Evolutionary conservation across 495 filamentous ascomycete genomes (phyloP).

Genomic region (Amorphotheca resinae): DNA sequence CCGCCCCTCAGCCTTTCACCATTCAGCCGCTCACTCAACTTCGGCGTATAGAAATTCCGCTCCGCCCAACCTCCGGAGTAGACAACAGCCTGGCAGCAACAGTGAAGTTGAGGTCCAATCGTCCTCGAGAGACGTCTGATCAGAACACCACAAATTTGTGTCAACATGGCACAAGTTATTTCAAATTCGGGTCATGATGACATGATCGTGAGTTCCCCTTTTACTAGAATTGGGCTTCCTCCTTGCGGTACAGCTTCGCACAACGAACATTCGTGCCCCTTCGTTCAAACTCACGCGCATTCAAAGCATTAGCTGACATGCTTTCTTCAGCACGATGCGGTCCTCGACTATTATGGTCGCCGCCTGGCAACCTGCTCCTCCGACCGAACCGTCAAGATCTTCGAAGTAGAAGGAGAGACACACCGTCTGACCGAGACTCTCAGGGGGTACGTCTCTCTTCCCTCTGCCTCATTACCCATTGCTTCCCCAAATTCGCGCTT

Average conservation of each 20-base stretch:
- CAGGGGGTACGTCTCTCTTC: conserved; percentile 58
- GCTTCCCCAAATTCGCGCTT: conserved; percentile 9
- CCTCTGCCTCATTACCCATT: conserved; percentile 1
- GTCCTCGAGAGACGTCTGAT: conserved; percentile 3
- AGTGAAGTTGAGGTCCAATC: background rate
- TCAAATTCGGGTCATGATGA: conserved; percentile 93
- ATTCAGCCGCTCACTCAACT: background rate
- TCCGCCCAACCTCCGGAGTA: background rate
- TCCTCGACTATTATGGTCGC: conserved; percentile 95
- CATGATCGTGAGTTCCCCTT: conserved; percentile 77
- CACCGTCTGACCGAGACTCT: conserved; percentile 86
- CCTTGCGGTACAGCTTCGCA: background rate
- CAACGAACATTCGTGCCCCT: too few relatives aligned
- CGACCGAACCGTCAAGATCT: conserved; percentile 98
- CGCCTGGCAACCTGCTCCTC: conserved; percentile 95
- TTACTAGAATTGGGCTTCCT: background rate
- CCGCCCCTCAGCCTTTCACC: background rate
- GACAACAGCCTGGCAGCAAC: conserved; percentile 15
- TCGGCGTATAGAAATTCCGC: background rate
- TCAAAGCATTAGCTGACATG: background rate
- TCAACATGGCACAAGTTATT: conserved; percentile 65
- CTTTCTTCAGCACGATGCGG: conserved; percentile 73
- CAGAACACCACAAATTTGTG: conserved; percentile 8
- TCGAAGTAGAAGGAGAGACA: conserved; percentile 89
- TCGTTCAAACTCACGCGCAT: too few relatives aligned